Percentiles rank a stretch among this genome's conserved stretches.
phyloP scores from a whole-genome alignment of 2,329 filamentous ascomycete species.

The Trichoderma polysporum region DNA sequence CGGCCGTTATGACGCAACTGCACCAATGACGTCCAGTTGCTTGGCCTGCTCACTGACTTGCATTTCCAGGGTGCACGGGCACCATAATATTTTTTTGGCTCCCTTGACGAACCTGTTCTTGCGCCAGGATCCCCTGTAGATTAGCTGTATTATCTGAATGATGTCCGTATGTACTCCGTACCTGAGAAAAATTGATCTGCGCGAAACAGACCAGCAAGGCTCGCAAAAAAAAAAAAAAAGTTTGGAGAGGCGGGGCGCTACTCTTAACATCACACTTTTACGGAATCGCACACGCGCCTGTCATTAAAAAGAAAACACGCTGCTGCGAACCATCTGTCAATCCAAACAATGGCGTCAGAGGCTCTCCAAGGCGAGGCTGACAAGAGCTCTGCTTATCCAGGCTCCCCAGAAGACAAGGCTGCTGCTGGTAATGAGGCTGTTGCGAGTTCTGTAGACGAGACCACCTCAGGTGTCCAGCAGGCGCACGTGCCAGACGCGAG shows the following conservation, averaged over 20 bases:
- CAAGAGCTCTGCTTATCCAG: background rate
- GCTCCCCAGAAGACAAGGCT: background rate
- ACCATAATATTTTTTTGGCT: background rate
- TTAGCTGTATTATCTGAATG: background rate
- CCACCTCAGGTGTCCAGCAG: background rate
- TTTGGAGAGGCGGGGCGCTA: conserved; percentile 6
- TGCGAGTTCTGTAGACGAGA: background rate
- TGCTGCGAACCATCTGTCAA: background rate
- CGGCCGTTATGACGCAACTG: conserved; percentile 12
- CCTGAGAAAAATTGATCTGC: background rate
- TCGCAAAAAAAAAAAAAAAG: conserved; percentile 3
- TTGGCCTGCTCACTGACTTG: background rate
- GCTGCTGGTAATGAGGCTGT: background rate
- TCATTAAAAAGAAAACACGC: background rate
- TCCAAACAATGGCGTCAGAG: conserved; percentile 9
- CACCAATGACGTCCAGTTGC: conserved; percentile 13
- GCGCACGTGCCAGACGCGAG: conserved; percentile 1
- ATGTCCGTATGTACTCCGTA: background rate
- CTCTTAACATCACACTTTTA: background rate
- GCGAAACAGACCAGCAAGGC: background rate
- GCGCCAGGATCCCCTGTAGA: conserved; percentile 3
- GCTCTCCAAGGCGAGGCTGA: background rate
- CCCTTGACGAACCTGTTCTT: background rate
- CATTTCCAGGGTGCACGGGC: conserved; percentile 12
- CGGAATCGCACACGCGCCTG: conserved; percentile 1